Percentiles rank a stretch among this genome's conserved stretches.
Conservation (phyloP, 2,329 filamentous ascomycete species). For the Fusarium domesticum region DNA sequence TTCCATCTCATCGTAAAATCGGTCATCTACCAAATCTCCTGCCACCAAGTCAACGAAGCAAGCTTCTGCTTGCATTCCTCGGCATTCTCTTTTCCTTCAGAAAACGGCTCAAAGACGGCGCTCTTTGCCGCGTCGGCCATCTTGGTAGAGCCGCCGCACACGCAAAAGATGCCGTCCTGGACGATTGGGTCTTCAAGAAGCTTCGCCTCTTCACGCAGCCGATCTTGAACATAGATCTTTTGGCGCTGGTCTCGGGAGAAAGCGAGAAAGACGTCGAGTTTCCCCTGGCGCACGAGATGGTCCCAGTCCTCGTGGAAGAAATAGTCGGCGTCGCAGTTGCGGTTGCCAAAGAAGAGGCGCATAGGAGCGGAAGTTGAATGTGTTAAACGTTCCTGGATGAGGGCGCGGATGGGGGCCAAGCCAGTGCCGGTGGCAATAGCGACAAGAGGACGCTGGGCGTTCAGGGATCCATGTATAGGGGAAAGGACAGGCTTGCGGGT, state of each 20-base stretch:
- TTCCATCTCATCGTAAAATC: not conserved
- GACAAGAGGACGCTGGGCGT: constrained; percentile 57
- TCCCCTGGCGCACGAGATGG: constrained; percentile 12
- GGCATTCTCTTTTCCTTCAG: constrained; percentile 35
- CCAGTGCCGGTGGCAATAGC: constrained; percentile 85
- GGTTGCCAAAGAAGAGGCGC: constrained; percentile 79
- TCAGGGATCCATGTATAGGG: constrained; percentile 40
- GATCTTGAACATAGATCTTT: constrained; percentile 57
- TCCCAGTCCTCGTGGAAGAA: constrained; percentile 80
- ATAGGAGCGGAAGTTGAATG: constrained; percentile 37
- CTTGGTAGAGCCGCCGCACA: constrained; percentile 56
- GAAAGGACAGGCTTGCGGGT: constrained; percentile 50
- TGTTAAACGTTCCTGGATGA: constrained; percentile 69
- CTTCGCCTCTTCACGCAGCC: constrained; percentile 44
- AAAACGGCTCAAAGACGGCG: constrained; percentile 50
- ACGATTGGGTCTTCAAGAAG: constrained; percentile 35
- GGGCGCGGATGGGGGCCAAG: constrained; percentile 75
- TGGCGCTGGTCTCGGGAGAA: constrained; percentile 48
- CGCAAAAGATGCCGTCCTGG: constrained; percentile 44
- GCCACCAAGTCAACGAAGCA: constrained; percentile 46
- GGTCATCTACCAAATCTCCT: constrained; percentile 55
- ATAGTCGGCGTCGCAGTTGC: constrained; percentile 71
- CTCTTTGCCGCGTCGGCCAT: constrained; percentile 56
- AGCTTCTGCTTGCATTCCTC: constrained; percentile 40
- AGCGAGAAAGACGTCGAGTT: constrained; percentile 40